Evolutionary conservation across 768 basidiomycete species (phyloP).

Genomic region (Xerocomellus intermedius): DNA sequence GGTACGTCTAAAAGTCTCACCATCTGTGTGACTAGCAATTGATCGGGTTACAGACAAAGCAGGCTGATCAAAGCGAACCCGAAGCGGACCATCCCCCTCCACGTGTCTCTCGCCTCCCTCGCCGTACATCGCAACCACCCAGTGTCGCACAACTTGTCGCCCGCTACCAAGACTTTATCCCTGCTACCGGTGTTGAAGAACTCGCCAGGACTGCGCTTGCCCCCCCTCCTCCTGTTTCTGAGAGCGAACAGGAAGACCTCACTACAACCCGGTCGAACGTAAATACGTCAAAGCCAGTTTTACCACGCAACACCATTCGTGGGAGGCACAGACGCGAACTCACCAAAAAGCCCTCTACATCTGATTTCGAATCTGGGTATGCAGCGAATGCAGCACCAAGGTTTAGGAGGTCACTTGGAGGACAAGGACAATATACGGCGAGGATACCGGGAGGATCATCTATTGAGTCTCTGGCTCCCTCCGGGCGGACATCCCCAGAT

Average conservation of each 20-base stretch:
- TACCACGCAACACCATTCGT: slow-evolving; percentile 39
- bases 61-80: slow-evolving; percentile 24
- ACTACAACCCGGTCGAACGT: slow-evolving; percentile 25
- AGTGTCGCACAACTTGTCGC: slow-evolving; percentile 85
- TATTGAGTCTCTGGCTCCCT: slow-evolving; percentile 57
- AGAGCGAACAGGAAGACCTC: slow-evolving; percentile 74
- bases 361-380: slow-evolving; percentile 90
- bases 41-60: slow-evolving; percentile 18
- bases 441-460: slow-evolving; percentile 45
- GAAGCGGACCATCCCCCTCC: slow-evolving; percentile 24
- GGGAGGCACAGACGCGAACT: slow-evolving; percentile 48
- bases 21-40: background rate
- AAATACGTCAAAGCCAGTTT: slow-evolving; percentile 24
- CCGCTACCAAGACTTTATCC: slow-evolving; percentile 76
- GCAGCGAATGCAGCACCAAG: slow-evolving; percentile 88
- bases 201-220: slow-evolving; percentile 68
- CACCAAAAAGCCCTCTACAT: slow-evolving; percentile 57
- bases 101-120: slow-evolving; percentile 60
- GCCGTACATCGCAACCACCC: slow-evolving; percentile 52
- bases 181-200: slow-evolving; percentile 69
- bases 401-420: slow-evolving; percentile 51
- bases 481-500: slow-evolving; percentile 72
- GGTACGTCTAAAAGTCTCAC: slow-evolving; percentile 25
- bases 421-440: slow-evolving; percentile 43
- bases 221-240: slow-evolving; percentile 59